These are phyloP conservation scores for Brasenia schreberi DNA, from an alignment of 164 flowering plant species.

Conservation along the genomic window DNA sequence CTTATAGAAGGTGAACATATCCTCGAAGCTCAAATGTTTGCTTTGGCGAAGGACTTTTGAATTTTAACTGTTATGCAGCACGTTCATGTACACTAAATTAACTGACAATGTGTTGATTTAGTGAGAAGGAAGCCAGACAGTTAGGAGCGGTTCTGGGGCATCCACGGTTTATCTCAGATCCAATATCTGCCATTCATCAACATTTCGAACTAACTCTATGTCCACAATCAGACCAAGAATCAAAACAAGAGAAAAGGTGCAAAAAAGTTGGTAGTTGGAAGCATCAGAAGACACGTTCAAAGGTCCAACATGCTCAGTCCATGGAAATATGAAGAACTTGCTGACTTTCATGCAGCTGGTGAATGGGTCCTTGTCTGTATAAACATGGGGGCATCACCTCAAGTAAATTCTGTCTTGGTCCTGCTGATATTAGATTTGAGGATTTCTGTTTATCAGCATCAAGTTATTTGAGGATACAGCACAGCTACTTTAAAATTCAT, in stretches of 20 bases:
- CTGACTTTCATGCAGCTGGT: neutral
- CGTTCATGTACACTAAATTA: no score
- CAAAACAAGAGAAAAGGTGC: slow-evolving; percentile 17
- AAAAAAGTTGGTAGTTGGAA: slow-evolving; percentile 26
- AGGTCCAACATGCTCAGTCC: slow-evolving; percentile 21
- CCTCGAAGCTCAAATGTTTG: neutral
- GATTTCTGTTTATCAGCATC: no score
- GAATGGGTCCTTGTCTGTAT: no score
- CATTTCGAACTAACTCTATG: slow-evolving; percentile 49
- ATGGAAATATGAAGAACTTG: slow-evolving; percentile 36
- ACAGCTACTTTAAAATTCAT: no score
- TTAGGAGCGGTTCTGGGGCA: slow-evolving; percentile 35
- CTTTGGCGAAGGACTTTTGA: neutral
- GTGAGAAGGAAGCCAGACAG: slow-evolving; percentile 46
- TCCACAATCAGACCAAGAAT: slow-evolving; percentile 7
- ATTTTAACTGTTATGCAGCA: neutral
- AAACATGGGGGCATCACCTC: no score
- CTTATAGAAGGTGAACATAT: no score
- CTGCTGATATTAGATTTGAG: no score
- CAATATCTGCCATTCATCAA: slow-evolving; percentile 48
- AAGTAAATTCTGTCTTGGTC: no score
- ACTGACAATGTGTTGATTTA: slow-evolving; percentile 7
- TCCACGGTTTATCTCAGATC: slow-evolving; percentile 47
- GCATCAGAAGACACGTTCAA: slow-evolving; percentile 24
- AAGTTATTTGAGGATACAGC: no score